These are phyloP conservation scores for Rubroboletus satanas DNA, from an alignment of 768 basidiomycete species.

Conservation along the genomic window DNA sequence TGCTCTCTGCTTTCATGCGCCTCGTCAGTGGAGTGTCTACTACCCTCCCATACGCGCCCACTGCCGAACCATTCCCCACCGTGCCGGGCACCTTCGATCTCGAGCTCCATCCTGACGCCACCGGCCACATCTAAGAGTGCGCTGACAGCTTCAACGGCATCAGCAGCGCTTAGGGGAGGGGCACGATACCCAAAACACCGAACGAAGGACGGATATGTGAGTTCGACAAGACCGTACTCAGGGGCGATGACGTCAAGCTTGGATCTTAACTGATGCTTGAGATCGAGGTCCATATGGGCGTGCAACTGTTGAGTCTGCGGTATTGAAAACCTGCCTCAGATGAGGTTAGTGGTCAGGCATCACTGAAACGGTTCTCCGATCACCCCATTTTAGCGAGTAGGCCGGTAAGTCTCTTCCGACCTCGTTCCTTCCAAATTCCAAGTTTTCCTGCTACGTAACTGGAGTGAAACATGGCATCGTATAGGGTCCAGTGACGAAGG, in stretches of 20 bases:
- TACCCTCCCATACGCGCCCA: constrained; percentile 70
- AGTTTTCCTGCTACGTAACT: constrained; percentile 93
- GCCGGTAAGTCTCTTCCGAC: constrained; percentile 83
- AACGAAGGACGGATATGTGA: constrained; percentile 90
- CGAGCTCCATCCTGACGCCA: constrained; percentile 87
- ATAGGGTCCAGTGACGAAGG: constrained; percentile 96
- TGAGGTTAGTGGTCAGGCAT: constrained; percentile 6
- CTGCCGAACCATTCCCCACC: constrained; percentile 98
- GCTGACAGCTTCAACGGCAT: constrained; percentile 85
- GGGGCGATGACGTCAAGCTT: constrained; percentile 90
- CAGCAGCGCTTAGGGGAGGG: constrained; percentile 85
- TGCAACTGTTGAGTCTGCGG: constrained; percentile 92
- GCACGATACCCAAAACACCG: constrained; percentile 88
- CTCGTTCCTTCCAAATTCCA: constrained; percentile 95
- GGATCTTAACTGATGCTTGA: constrained; percentile 73
- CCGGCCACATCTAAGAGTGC: constrained; percentile 89
- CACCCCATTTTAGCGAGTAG: constrained; percentile 99
- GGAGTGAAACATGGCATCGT: constrained; percentile 97
- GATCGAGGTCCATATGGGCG: constrained; percentile 93
- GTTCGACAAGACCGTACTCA: constrained; percentile 91
- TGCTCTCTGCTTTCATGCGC: constrained; percentile 28
- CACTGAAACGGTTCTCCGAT: constrained; percentile 15
- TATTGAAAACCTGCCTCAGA: constrained; percentile 76
- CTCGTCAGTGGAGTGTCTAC: constrained; percentile 35
- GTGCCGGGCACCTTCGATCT: constrained; percentile 79